Evolutionary conservation across 495 filamentous ascomycete species (phyloP), one percentile per base, ranked within the genome.

Genomic region (Penicillium pancosmium): DNA sequence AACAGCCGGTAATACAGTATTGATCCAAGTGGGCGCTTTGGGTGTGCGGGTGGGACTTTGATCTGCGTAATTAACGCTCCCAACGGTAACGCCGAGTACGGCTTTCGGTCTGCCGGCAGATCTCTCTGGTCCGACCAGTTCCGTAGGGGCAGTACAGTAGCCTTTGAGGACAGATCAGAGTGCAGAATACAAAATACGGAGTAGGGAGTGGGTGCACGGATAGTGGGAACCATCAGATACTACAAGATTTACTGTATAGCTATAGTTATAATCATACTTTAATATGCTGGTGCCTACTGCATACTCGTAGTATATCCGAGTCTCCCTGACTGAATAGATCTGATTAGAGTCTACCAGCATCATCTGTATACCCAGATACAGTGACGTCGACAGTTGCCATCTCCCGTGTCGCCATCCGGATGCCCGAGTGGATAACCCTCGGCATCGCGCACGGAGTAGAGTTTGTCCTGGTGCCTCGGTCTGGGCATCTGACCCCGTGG

Each of bases 381-480:
- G 63, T 76, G 73, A 76, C 73, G 73, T 76, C 72, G 73, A 68
- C 65, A 66, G 64, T 71, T 60, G 67, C 59, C 66, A 63, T 61
- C 43, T 59, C 23, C 59, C 57, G 60, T 67, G 64, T 57, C 59
- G 54, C 47, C 64, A 65, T 61, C 59, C 60, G 64, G 57, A 59
- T 54, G 40, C 44, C 57, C 60, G 55, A 60, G 46, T 50, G 50
- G 49, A 12, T 46, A 41, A 34, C 52, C 60, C 64, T 67, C 63
- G 63, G 63, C 63, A 62, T 57, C 53, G 54, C 43, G 46, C 33
- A 43, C 38, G 48, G 55, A 25, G 55, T 23, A 25, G 19, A 27
- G 38, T 44, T 44, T 44, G 36, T n/a, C 19, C 40, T 38, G 10
- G 5, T 54, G 51, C 36, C 51, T 43, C 55, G 55, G 50, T 34